phyloP scores from a whole-genome alignment of 768 basidiomycete species.

The Suillus luteus region DNA sequence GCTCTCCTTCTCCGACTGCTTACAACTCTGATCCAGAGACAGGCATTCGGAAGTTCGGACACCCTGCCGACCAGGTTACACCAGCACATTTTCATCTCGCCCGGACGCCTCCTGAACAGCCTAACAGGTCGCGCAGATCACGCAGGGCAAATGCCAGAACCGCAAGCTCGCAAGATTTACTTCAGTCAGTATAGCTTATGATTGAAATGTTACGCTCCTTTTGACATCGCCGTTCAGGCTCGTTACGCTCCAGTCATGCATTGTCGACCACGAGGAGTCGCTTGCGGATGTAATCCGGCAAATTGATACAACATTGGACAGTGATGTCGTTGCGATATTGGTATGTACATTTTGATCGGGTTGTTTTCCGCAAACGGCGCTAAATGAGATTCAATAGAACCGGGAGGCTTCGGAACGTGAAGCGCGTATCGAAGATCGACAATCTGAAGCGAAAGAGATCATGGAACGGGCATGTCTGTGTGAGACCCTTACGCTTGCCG shows the following conservation, averaged over 20 bases:
- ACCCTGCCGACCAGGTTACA: constrained; percentile 20
- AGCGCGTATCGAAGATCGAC: constrained; percentile 52
- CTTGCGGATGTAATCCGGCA: constrained; percentile 49
- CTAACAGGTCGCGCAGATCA: constrained; percentile 22
- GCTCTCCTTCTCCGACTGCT: constrained; percentile 62
- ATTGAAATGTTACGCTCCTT: constrained; percentile 3
- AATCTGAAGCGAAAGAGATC: constrained; percentile 43
- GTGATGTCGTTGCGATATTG: constrained; percentile 40
- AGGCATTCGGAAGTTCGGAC: constrained; percentile 46
- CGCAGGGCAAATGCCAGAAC: constrained; percentile 42
- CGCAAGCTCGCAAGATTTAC: constrained; percentile 66
- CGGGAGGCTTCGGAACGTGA: constrained; percentile 71
- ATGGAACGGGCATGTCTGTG: constrained; percentile 47
- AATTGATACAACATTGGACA: constrained; percentile 48
- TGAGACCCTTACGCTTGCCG: constrained; percentile 36
- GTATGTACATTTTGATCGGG: constrained; percentile 38
- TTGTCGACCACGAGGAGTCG: constrained; percentile 51
- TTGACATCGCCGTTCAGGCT: constrained; percentile 41
- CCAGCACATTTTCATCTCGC: background rate
- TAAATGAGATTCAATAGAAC: constrained; percentile 45
- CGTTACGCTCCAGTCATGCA: constrained; percentile 51
- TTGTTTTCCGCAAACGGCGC: constrained; percentile 29
- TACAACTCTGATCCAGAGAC: constrained; percentile 77
- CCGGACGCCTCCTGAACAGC: constrained; percentile 2
- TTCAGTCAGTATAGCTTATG: constrained; percentile 52